phyloP scores from a whole-genome alignment of 805 yeast species.

The Dipodascus albidus region DNA sequence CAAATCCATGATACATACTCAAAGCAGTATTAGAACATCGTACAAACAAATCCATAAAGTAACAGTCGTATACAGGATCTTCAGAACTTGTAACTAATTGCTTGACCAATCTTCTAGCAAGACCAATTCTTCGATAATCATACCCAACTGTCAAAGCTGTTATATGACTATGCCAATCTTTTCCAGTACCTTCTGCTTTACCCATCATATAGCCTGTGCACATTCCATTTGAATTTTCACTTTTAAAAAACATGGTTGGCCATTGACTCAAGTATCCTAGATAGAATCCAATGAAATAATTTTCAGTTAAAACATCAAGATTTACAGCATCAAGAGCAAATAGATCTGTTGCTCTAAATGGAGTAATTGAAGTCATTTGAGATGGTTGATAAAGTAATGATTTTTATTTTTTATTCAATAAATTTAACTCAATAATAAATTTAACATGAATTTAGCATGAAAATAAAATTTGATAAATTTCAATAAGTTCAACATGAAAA shows the following conservation, averaged over 20 bases:
- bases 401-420: too few relatives aligned
- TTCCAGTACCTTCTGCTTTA: constrained; percentile 79
- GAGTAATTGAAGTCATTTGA: constrained; percentile 81
- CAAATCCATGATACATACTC: constrained; percentile 72
- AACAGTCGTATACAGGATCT: constrained; percentile 65
- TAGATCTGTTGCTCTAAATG: constrained; percentile 80
- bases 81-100: constrained; percentile 66
- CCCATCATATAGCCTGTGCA: constrained; percentile 60
- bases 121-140: constrained; percentile 70
- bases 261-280: constrained; percentile 71
- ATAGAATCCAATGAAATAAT: constrained; percentile 76
- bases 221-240: constrained; percentile 32
- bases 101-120: constrained; percentile 70
- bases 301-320: constrained; percentile 83
- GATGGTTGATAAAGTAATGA: too few relatives aligned
- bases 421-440: not conserved
- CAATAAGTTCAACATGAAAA: too few relatives aligned
- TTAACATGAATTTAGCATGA: not conserved
- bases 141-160: constrained; percentile 90
- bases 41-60: constrained; percentile 85
- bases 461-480: too few relatives aligned
- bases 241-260: constrained; percentile 84
- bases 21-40: constrained; percentile 78
- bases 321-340: constrained; percentile 65
- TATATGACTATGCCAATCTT: constrained; percentile 93